Percentiles rank a stretch among this genome's conserved stretches.
phyloP scores from a whole-genome alignment of 306 rosid genomes.

The Dryas octopetala region DNA sequence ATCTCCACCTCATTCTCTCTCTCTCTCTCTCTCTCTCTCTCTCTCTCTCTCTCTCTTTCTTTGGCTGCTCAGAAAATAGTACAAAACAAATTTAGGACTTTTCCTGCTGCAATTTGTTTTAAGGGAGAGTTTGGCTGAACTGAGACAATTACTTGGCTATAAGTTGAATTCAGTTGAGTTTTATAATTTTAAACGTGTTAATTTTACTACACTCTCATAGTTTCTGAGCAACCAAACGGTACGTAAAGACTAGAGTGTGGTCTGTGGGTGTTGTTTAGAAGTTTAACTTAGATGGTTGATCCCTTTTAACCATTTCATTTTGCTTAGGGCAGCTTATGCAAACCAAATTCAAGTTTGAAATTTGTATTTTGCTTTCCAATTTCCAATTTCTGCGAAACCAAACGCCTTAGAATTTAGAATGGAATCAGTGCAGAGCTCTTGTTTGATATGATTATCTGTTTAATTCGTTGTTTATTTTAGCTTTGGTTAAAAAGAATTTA shows the following conservation, averaged over 20 bases:
- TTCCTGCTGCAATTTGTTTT: too few relatives aligned
- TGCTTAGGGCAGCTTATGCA: neutral
- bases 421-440: neutral
- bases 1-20: neutral
- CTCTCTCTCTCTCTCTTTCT: neutral
- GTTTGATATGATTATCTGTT: neutral
- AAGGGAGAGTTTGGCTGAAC: neutral
- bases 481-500: neutral
- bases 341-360: neutral
- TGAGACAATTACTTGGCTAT: neutral
- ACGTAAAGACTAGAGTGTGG: neutral
- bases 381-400: neutral
- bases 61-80: slow-evolving; percentile 15
- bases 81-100: neutral
- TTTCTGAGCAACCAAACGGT: slow-evolving; percentile 4
- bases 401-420: neutral
- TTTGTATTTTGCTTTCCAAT: neutral
- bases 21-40: neutral
- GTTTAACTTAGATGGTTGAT: neutral
- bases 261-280: neutral
- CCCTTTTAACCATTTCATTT: neutral
- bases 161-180: neutral
- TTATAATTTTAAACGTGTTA: too few relatives aligned
- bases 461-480: neutral
- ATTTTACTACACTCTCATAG: neutral